Base-by-base conservation (phyloP, 2,329 filamentous ascomycete genomes). In the Emericellopsis atlantica region DNA sequence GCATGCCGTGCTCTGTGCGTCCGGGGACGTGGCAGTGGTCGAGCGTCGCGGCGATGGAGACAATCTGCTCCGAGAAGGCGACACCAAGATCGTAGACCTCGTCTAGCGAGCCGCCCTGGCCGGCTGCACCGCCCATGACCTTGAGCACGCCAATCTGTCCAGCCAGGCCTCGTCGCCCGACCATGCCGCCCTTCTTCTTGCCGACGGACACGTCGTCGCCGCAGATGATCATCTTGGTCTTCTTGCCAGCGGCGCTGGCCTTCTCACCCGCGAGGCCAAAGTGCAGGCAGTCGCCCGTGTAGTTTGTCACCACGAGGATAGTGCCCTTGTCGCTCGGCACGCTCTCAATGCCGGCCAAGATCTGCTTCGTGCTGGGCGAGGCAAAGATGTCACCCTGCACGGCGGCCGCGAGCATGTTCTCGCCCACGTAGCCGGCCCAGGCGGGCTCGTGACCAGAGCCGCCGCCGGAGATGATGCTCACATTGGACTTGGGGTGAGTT, bases 151-250 rank as follows among this genome's bases (percentile, higher is more conserved):
- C 64, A 26, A 81, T 61, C 54, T 80, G 74, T 2, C 76, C 77
- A 2, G 76, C 74, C 21, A 81, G 60, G 0, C 78, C 77, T 49
- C 78, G 64, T 6, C 77, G 64, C 0, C 77, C 77, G 4, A 81
- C 77, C 29, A 76, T 66, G 26, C 67, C 68, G 16, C 70, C 69
- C 51, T 65, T 68, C 51, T 66, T 69, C 49, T 65, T 67, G 9
- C 75, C 76, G 21, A 81, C 74, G 0, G 74, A 77, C 7, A 82
- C 78, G 50, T 81, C 78, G 47, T 81, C 78, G 32, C 74, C 76
- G 44, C 76, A 78, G 45, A 78, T 71, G 44, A 79, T 68, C 54
- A 79, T 72, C 42, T 65, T 61, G 47, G 72, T 72, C 14, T 62
- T 66, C 47, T 71, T 67, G 15, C 74, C 74, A 18, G 60, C 62